A percentile compares a stretch with the other conserved stretches of the same genome.
Conservation (phyloP, 345 rosid species). For the Syzygium oleosum region DNA sequence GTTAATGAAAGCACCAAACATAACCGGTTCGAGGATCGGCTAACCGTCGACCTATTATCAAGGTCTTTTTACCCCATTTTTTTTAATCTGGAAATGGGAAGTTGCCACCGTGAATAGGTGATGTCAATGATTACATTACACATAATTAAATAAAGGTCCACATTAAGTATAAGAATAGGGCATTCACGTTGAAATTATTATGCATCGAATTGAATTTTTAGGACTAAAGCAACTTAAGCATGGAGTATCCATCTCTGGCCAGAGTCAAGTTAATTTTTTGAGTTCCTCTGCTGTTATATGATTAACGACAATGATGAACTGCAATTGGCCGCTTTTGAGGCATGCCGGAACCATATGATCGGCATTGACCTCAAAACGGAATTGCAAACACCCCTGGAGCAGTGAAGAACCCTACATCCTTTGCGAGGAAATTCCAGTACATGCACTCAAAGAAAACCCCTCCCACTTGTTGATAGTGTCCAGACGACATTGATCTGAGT, state of each 20-base stretch:
- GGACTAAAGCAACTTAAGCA: neutral
- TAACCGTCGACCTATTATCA: neutral
- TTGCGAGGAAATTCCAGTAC: neutral
- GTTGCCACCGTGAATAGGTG: neutral
- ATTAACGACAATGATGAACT: neutral
- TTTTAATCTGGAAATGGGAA: neutral
- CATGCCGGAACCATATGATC: neutral
- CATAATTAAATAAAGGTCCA: neutral
- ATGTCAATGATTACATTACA: neutral
- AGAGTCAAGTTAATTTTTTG: neutral
- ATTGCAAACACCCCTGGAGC: neutral
- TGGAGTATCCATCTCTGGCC: neutral
- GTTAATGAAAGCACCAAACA: neutral
- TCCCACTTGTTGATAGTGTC: neutral
- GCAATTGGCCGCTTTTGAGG: neutral
- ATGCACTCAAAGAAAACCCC: neutral
- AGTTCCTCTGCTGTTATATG: neutral
- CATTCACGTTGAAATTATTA: too few relatives aligned
- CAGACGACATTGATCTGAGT: neutral
- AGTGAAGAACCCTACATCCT: neutral
- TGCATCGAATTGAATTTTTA: neutral
- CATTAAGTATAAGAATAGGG: neutral
- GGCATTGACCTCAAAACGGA: neutral
- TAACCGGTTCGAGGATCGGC: neutral
- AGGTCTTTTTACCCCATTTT: neutral